phyloP scores from a whole-genome alignment of 148 eudicot genomes.

The Chenopodium berlandieri region DNA sequence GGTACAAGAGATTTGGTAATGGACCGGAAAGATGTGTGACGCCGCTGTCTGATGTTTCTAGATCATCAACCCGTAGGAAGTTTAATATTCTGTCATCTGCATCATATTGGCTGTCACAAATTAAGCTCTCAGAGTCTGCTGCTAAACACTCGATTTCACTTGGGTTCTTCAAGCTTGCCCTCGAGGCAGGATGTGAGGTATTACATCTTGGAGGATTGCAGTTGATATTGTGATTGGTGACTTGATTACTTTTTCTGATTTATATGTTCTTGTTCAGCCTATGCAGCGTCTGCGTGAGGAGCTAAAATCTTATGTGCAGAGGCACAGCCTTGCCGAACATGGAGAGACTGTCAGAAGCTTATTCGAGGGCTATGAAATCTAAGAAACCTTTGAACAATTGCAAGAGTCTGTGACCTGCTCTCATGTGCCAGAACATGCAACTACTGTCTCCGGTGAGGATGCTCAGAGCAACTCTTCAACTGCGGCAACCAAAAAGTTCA shows the following conservation, averaged over 20 bases:
- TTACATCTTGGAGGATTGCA: not conserved
- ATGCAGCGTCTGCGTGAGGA: constrained; percentile 69
- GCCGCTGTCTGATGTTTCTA: constrained; percentile 61
- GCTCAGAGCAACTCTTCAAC: constrained; percentile 54
- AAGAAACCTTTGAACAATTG: constrained; percentile 57
- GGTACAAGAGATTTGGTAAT: constrained; percentile 40
- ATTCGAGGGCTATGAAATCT: constrained; percentile 60
- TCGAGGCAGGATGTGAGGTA: constrained; percentile 88
- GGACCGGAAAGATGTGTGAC: constrained; percentile 48
- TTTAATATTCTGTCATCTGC: constrained; percentile 62
- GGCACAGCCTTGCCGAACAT: constrained; percentile 58
- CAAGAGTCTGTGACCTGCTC: constrained; percentile 63
- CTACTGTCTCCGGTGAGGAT: constrained; percentile 54
- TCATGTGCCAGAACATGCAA: constrained; percentile 47
- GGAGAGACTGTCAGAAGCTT: constrained; percentile 51
- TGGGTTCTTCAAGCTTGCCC: constrained; percentile 88
- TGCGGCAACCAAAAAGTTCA: constrained; percentile 43
- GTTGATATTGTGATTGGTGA: not conserved
- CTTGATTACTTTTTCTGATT: not conserved
- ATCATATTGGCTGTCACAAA: constrained; percentile 84
- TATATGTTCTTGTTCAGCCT: constrained; percentile 39
- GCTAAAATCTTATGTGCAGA: constrained; percentile 57
- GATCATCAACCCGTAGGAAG: constrained; percentile 52
- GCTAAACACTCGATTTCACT: constrained; percentile 74
- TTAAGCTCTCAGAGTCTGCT: constrained; percentile 86